These are phyloP conservation scores for Lolium rigidum DNA, from an alignment of 176 grass and related monocot species.

Conservation along the genomic window DNA sequence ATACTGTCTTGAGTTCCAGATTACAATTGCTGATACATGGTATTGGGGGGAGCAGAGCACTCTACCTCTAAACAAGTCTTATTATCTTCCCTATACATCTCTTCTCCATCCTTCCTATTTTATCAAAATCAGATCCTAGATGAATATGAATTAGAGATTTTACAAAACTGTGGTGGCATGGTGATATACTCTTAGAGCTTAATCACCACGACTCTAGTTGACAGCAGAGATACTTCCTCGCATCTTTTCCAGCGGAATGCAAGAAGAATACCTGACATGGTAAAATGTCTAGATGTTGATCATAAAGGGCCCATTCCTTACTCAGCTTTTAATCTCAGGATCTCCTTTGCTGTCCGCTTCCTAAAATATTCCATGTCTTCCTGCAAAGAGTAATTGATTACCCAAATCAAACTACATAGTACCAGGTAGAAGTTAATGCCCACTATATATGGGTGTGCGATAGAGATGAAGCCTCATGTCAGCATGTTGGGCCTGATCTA, in stretches of 20 bases:
- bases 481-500: constrained; percentile 6
- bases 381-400: constrained; percentile 49
- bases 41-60: neutral
- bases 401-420: neutral
- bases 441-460: neutral
- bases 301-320: constrained; percentile 38
- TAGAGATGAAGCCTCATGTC: constrained; percentile 18
- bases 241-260: neutral
- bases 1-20: neutral
- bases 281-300: constrained; percentile 23
- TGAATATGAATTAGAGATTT: neutral
- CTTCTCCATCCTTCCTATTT: neutral
- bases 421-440: neutral
- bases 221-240: neutral
- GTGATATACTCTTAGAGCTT: constrained; percentile 25
- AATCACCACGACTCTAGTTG: constrained; percentile 8
- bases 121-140: constrained; percentile 39
- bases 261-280: constrained; percentile 34
- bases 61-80: constrained; percentile 12
- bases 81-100: neutral
- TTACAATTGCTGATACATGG: neutral
- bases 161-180: constrained; percentile 1
- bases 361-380: constrained; percentile 89
- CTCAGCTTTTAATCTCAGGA: constrained; percentile 75
- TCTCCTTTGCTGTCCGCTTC: constrained; percentile 79